Evolutionary conservation across 176 grass and related monocot species (phyloP).

Genomic region (Typha latifolia): DNA sequence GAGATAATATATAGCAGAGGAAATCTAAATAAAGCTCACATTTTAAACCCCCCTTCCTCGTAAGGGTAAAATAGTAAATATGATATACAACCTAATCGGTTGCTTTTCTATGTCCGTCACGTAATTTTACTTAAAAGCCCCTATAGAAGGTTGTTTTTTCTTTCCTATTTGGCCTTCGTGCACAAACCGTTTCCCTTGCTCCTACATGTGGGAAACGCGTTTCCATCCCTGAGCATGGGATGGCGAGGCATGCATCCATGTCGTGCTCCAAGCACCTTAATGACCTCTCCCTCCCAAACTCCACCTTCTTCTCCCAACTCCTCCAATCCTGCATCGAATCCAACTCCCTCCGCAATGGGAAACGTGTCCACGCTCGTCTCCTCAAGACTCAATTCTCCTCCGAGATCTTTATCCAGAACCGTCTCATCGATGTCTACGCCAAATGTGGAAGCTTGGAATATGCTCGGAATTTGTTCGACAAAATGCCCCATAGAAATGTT

Average conservation of each 20-base stretch:
- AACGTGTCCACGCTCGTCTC: conserved; percentile 10
- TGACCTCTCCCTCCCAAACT: conserved; percentile 14
- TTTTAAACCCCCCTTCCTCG: no score
- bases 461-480: conserved; percentile 38
- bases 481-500: conserved; percentile 23
- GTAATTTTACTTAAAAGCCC: no score
- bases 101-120: no score
- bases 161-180: no score
- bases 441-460: conserved; percentile 32
- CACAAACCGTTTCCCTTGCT: not conserved
- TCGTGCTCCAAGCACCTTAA: not conserved
- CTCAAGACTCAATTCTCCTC: conserved; percentile 17
- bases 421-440: conserved; percentile 35
- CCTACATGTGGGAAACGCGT: not conserved
- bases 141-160: no score
- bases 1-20: no score
- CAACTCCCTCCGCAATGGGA: conserved; percentile 2
- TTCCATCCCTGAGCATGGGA: not conserved
- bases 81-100: no score
- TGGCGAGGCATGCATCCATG: not conserved
- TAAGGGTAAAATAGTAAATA: no score
- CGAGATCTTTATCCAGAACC: conserved; percentile 48
- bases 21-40: no score
- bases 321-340: conserved; percentile 28
- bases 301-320: conserved; percentile 31